Base-by-base conservation (phyloP, 306 rosid genomes). In the Sphenostylis stenocarpa region DNA sequence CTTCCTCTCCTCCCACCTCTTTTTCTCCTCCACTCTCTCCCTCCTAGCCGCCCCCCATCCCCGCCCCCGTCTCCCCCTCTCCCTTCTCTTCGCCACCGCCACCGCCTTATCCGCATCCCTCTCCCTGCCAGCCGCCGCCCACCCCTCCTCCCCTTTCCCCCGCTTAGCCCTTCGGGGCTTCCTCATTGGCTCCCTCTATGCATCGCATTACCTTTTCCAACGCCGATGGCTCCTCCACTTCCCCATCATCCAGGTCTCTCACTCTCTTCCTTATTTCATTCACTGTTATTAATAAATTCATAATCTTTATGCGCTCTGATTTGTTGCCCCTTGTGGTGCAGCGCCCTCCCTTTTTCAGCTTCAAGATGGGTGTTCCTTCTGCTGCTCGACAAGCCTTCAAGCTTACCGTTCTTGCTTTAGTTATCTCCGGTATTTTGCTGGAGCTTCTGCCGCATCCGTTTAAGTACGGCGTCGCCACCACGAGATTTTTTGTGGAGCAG, bases 281-380 rank as follows among this genome's bases (percentile, higher is more conserved):
- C n/a, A 11, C 15, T 41, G 5, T 41, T 41, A 41, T 12, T 41
- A 41, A 41, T 0, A 38, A 38, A 38, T 2, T 38, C 3, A 8
- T 38, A 38, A 0, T 38, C 43, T 38, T 38, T 8, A 8, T 38
- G 3, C 13, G 3, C 2, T 8, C 43, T 38, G 43, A 38, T 38
- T 11, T 36, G 6, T 31, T 24, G 4, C 24, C 19, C 1, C 12
- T 41, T 41, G 76, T 84, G 47, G 76, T 12, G 75, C 92, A 95
- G 99, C 96, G 99, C 43, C 89, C 91, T 49, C 98, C 98, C 2
- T 92, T 88, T 80, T 92, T 88, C 86, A 96, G 95, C 86, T 92
- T 92, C 86, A 96, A 96, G 87, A 92, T 96, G 99, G 97, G 94
- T 33, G 60, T 92, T 38, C 98, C 89, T 31, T 80, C 81, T 0